A percentile compares a stretch with the other conserved stretches of the same genome.
Evolutionary conservation across 164 flowering plant species (phyloP).

Genomic region (Vitis vinifera): ASM3070453v1 NC_081805.1:13424501-13425000

Average conservation of each 20-base stretch:
- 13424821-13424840: constrained; percentile 30
- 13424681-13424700: constrained; percentile 53
- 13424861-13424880: constrained; percentile 51
- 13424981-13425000: constrained; percentile 45
- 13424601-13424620: constrained; percentile 30
- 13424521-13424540: too few species aligned
- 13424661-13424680: constrained; percentile 67
- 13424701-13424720: too few species aligned
- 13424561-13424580: constrained; percentile 88
- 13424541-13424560: constrained; percentile 49
- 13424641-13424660: constrained; percentile 54
- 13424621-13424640: constrained; percentile 35
- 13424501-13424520: too few species aligned
- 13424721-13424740: too few species aligned
- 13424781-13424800: constrained; percentile 33
- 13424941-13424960: constrained; percentile 37
- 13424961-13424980: constrained; percentile 42
- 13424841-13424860: constrained; percentile 61
- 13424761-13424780: constrained; percentile 57
- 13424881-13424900: constrained; percentile 36
- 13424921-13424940: constrained; percentile 21
- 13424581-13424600: constrained; percentile 69
- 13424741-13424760: background rate
- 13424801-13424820: constrained; percentile 56
- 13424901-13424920: constrained; percentile 24